Conservation (phyloP, 768 basidiomycete genomes). For the Termitomyces sp. region DNA sequence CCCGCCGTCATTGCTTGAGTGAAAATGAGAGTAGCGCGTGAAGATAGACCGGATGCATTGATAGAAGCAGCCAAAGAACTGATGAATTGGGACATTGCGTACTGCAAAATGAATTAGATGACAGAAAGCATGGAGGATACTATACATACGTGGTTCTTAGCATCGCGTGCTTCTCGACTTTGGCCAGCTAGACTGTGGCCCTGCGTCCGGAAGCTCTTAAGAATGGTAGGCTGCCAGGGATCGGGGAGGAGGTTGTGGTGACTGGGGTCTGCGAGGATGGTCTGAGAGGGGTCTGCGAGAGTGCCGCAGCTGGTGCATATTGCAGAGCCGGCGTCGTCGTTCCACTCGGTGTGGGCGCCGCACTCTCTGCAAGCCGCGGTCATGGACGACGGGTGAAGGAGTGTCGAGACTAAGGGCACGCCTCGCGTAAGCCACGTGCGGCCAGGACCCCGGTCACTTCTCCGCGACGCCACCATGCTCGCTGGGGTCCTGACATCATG, state of each 20-base stretch:
- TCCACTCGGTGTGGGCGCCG: constrained; percentile 45
- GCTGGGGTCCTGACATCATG: constrained; percentile 14
- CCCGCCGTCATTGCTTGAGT: constrained; percentile 59
- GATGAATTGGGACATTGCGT: constrained; percentile 63
- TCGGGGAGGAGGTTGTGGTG: constrained; percentile 33
- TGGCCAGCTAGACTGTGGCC: constrained; percentile 61
- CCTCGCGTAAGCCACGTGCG: constrained; percentile 8
- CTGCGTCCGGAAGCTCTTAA: constrained; percentile 43
- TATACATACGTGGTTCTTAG: constrained; percentile 55
- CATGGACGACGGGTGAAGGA: constrained; percentile 21
- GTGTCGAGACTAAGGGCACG: not conserved
- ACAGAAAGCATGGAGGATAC: constrained; percentile 3
- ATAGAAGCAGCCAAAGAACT: constrained; percentile 55
- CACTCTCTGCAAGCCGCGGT: constrained; percentile 48
- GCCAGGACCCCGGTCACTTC: constrained; percentile 9
- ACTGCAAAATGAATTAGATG: constrained; percentile 31
- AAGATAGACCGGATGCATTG: constrained; percentile 53
- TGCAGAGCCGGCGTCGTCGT: constrained; percentile 53
- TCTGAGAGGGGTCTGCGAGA: constrained; percentile 60
- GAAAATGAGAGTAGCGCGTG: constrained; percentile 67
- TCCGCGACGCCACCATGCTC: constrained; percentile 2
- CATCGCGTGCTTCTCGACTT: constrained; percentile 60
- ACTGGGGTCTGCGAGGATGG: constrained; percentile 48
- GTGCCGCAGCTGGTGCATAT: constrained; percentile 73
- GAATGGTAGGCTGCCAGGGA: constrained; percentile 29